Base-by-base conservation (phyloP, 129 eudicot genomes). In the Pseudognaphalium luteoalbum region DNA sequence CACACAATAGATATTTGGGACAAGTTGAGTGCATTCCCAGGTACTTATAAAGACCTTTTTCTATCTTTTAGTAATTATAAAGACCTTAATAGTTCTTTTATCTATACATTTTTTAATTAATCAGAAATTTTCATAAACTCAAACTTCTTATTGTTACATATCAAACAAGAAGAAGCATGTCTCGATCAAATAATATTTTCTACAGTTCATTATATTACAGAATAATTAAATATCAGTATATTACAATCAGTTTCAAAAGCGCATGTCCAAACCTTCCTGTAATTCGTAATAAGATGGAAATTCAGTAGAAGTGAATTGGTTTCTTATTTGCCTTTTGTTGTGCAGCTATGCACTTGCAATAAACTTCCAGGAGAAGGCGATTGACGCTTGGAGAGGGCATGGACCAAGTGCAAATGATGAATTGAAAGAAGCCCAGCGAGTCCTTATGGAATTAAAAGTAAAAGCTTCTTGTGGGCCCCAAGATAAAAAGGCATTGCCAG, bases 341-440 rank as follows among this genome's bases (percentile, higher is more conserved):
- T 77, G 84, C 96, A 94, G 98, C 81, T 91, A 91, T 59, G 60
- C 81, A 15, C 89, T 89, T 20, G 99, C 99, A 19, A 84, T 94
- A 9, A 82, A 91, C 82, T 89, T 91, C 72, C 99, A 91, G 65
- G 86, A 94, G 83, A 84, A 89, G 74, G 99, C 83, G 47, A 80
- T 86, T 25, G 91, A 89, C 50, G 93, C 85, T 30, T 89, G 89
- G 94, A 85, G 88, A 79, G 89, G 94, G 22, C 99, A 91, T 50
- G 99, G 99, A 33, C 76, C 81, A 41, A 87, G 82, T 76, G 97
- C 93, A 74, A 56, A 80, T 58, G 94, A 91, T 7, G 92, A 87
- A 79, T 85, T 89, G 22, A 80, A 81, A 72, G 99, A 94, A 89
- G 99, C 96, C 32, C 51, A 39, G 0, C 82, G 83, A 51, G 81